These are phyloP conservation scores for Boletus eberwhitei DNA, from an alignment of 768 basidiomycete species.

Conservation along the genomic window DNA sequence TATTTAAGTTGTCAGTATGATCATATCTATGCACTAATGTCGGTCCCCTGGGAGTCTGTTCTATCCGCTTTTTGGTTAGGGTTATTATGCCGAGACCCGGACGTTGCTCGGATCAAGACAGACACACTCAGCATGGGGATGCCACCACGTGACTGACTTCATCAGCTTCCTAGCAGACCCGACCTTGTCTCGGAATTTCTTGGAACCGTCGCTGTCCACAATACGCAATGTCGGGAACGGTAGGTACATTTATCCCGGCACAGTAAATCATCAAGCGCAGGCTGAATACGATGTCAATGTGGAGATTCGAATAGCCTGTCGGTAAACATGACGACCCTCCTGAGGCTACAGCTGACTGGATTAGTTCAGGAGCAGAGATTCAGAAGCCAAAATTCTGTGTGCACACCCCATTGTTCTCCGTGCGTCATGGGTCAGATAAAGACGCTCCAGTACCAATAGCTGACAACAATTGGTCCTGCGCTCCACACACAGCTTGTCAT, in stretches of 20 bases:
- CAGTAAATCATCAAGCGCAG: background rate
- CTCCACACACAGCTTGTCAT: background rate
- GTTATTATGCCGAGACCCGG: too few relatives aligned
- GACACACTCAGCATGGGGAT: background rate
- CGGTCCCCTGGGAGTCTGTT: background rate
- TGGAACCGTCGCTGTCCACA: too few relatives aligned
- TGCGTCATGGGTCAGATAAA: background rate
- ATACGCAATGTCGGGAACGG: background rate
- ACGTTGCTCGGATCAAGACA: background rate
- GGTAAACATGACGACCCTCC: background rate
- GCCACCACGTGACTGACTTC: background rate
- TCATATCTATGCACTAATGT: background rate
- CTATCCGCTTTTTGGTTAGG: too few relatives aligned
- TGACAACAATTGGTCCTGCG: background rate
- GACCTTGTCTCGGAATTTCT: background rate
- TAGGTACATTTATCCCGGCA: background rate
- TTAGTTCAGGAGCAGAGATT: too few relatives aligned
- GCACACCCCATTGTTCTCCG: background rate
- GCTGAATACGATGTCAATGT: background rate
- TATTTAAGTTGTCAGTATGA: background rate
- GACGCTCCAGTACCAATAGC: background rate
- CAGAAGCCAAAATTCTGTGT: background rate
- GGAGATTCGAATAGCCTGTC: background rate
- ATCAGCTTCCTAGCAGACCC: background rate
- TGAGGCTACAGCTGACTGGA: too few relatives aligned